Base-by-base conservation (phyloP, 2,329 filamentous ascomycete species). In the Colletotrichum tropicale region DNA sequence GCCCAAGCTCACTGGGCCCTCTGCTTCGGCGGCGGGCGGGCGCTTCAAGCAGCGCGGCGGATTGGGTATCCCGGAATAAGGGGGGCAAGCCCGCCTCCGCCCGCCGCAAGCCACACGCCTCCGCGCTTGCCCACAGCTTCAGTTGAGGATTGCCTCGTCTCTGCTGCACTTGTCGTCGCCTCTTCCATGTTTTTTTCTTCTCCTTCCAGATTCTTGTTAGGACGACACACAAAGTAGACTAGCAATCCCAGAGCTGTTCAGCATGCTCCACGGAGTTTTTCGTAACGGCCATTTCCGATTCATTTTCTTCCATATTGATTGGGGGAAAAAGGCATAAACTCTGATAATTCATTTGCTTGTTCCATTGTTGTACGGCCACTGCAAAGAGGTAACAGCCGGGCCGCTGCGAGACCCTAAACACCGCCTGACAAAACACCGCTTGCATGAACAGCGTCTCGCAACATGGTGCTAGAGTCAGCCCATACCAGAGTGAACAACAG, bases 381-480 rank as follows among this genome's bases (percentile, higher is more conserved):
- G 26, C n/a, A 36, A 28, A 18, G 8, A 52, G 8, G 30, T 58
- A 58, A 16, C n/a, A 32, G 21, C 58, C 28, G 30, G 52, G 34
- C n/a, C 66, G 16, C 30, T 52, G 21, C 66, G 48, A 15, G 43
- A 38, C 30, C 43, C n/a, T 56, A 26, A 68, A 9, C 48, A 56
- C 64, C 56, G 48, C 64, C 58, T 52, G 64, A 68, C 48, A 43
- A 55, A 67, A 43, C 70, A 48, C 70, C 34, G 34, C 34, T 30
- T 48, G 74, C 74, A 76, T 76, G 64, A 76, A 69, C 15, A 16
- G 10, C 43, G 68, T 72, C 73, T 68, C 28, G 73, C 73, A 64
- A 73, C 26, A 62, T 74, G 48, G 74, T 76, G 66, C 74, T 34
- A 68, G 38, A 65, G 70, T 76, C 70, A 74, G 74, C 70, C 73